These are phyloP conservation scores for Prunus davidiana DNA, from an alignment of 306 rosid species.

Conservation along the genomic window DNA sequence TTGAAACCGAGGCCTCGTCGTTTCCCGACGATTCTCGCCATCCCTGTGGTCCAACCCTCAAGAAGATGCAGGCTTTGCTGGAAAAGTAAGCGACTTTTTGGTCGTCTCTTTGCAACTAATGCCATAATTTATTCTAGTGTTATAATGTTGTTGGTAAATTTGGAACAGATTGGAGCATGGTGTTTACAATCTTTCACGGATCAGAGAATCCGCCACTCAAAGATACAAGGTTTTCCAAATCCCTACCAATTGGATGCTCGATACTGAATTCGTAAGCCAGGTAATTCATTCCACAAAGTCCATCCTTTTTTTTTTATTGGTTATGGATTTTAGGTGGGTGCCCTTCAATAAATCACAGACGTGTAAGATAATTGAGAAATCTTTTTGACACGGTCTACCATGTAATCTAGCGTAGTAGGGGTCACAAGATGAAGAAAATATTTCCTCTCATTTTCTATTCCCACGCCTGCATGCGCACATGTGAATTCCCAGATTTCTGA, in stretches of 20 bases:
- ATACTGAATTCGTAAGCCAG: conserved; percentile 73
- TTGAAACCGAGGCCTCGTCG: conserved; percentile 73
- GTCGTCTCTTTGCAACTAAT: not conserved
- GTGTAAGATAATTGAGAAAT: conserved; percentile 13
- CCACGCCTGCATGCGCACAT: conserved; percentile 50
- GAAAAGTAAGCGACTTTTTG: conserved; percentile 56
- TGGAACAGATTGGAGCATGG: conserved; percentile 89
- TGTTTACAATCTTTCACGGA: conserved; percentile 73
- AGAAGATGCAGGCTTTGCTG: conserved; percentile 87
- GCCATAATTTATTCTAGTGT: not conserved
- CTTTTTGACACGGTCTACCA: conserved; percentile 22
- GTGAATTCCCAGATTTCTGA: conserved; percentile 40
- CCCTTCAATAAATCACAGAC: conserved; percentile 4
- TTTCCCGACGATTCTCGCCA: conserved; percentile 82
- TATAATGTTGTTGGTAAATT: not conserved
- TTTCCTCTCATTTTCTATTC: conserved; percentile 34
- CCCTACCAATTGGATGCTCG: conserved; percentile 97
- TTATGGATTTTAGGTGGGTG: conserved; percentile 5
- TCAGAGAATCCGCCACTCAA: conserved; percentile 83
- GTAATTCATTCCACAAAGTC: conserved; percentile 36
- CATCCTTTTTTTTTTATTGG: not conserved
- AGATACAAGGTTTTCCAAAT: conserved; percentile 74
- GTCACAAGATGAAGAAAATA: conserved; percentile 48
- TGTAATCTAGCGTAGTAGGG: conserved; percentile 20
- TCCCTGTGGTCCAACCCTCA: conserved; percentile 75